Conservation (phyloP, 73 alveolate species). For the Paramecium sexaurelia region DNA sequence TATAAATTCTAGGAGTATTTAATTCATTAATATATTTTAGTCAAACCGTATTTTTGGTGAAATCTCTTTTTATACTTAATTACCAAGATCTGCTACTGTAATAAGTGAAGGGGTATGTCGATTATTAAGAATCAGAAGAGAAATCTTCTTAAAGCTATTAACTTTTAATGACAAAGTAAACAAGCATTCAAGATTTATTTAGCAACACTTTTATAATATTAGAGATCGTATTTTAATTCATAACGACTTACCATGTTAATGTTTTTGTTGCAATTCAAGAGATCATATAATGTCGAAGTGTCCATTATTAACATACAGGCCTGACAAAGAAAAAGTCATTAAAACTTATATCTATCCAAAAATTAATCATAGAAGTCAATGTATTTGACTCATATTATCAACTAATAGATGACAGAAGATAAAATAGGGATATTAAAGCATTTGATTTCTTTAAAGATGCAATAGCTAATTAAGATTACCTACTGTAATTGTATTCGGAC, state of each 20-base stretch:
- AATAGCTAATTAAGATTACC: neutral
- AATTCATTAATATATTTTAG: neutral
- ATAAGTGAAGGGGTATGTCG: slow-evolving; percentile 1
- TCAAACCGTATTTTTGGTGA: slow-evolving; percentile 15
- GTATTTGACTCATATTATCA: neutral
- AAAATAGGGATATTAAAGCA: neutral
- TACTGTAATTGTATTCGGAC: neutral
- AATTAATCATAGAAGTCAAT: neutral
- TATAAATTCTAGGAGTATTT: neutral
- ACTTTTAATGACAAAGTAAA: slow-evolving; percentile 9
- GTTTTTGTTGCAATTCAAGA: slow-evolving; percentile 7
- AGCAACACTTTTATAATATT: neutral
- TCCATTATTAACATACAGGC: slow-evolving; percentile 30
- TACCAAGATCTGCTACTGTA: slow-evolving; percentile 24
- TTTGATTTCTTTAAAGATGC: neutral
- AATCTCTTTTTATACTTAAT: slow-evolving; percentile 9
- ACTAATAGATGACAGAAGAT: neutral
- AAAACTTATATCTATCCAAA: neutral
- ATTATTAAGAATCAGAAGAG: slow-evolving; percentile 26
- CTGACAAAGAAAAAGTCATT: neutral
- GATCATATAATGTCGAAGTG: neutral
- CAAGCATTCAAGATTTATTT: too few species aligned
- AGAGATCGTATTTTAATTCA: neutral
- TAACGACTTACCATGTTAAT: neutral
- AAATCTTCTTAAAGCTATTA: neutral